These are phyloP conservation scores for Clitopilus hobsonii DNA, from an alignment of 768 basidiomycete genomes.

Conservation along the genomic window DNA sequence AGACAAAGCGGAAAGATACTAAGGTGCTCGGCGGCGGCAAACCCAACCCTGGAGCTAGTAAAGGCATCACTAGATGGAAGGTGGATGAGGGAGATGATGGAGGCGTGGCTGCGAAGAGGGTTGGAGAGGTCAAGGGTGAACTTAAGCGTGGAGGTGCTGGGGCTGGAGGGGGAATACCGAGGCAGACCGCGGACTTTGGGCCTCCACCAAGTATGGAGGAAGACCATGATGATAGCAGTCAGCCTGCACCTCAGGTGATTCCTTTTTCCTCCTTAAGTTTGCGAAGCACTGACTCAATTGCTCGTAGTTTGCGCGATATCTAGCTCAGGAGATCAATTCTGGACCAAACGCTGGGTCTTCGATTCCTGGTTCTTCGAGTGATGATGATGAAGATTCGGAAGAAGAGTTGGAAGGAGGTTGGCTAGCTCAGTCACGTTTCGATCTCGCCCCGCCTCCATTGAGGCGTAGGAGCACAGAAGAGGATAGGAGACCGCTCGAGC, in stretches of 20 bases:
- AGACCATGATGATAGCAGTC: slow-evolving; percentile 34
- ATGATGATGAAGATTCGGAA: slow-evolving; percentile 38
- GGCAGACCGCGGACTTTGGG: slow-evolving; percentile 66
- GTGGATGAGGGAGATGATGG: slow-evolving; percentile 61
- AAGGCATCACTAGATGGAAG: slow-evolving; percentile 46
- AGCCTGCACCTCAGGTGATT: slow-evolving; percentile 39
- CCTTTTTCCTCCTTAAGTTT: neutral
- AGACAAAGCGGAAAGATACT: slow-evolving; percentile 80
- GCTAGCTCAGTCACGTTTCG: slow-evolving; percentile 75
- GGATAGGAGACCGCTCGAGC: slow-evolving; percentile 34
- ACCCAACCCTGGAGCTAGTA: slow-evolving; percentile 33
- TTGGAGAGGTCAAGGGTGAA: slow-evolving; percentile 33
- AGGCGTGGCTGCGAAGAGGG: slow-evolving; percentile 10
- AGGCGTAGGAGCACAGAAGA: slow-evolving; percentile 31
- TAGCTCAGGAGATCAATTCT: slow-evolving; percentile 68
- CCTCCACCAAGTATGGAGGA: slow-evolving; percentile 44
- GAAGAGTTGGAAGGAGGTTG: slow-evolving; percentile 81
- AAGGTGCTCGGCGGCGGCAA: slow-evolving; percentile 84
- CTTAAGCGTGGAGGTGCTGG: slow-evolving; percentile 40
- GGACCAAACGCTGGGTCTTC: slow-evolving; percentile 27
- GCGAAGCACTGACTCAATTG: slow-evolving; percentile 4
- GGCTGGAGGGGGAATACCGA: slow-evolving; percentile 32
- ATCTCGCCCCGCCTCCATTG: slow-evolving; percentile 42
- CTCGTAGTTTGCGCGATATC: slow-evolving; percentile 72
- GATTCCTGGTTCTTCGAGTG: slow-evolving; percentile 46